Evolutionary conservation across 1,284 basidiomycete species (phyloP).

Genomic region (Trichosporon asahii): DNA sequence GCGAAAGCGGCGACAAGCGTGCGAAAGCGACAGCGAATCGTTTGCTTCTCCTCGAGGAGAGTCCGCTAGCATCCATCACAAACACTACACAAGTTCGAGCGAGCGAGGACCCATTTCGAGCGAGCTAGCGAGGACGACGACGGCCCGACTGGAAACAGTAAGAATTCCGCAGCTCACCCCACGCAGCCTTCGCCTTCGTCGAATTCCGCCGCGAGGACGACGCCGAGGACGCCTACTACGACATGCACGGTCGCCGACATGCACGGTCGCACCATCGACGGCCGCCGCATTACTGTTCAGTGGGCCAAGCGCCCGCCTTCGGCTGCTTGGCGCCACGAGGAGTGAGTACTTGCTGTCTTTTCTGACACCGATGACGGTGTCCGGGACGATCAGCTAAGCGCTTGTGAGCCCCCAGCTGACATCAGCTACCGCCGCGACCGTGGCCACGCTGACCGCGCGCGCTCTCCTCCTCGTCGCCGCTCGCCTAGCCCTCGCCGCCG

Average conservation of each 20-base stretch:
- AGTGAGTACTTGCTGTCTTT: slow-evolving; percentile 33
- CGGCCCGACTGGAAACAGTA: slow-evolving; percentile 31
- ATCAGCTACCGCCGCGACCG: slow-evolving; percentile 45
- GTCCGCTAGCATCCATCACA: not conserved
- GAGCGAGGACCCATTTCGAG: not conserved
- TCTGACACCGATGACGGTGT: too few relatives aligned
- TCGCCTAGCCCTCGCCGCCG: slow-evolving; percentile 35
- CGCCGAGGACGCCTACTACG: slow-evolving; percentile 84
- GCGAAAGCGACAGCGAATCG: slow-evolving; percentile 4
- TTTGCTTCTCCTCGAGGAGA: slow-evolving; percentile 10
- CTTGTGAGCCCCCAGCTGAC: slow-evolving; percentile 5
- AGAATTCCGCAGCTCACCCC: slow-evolving; percentile 30
- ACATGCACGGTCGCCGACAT: slow-evolving; percentile 86
- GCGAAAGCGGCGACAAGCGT: slow-evolving; percentile 6
- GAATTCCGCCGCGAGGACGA: slow-evolving; percentile 79
- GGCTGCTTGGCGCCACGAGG: slow-evolving; percentile 76
- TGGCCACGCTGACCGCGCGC: slow-evolving; percentile 17
- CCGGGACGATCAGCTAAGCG: not conserved
- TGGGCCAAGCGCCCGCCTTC: slow-evolving; percentile 90
- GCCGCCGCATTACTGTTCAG: slow-evolving; percentile 74
- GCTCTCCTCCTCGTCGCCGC: slow-evolving; percentile 21
- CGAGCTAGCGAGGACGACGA: slow-evolving; percentile 18
- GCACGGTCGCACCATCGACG: slow-evolving; percentile 80
- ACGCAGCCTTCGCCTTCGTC: slow-evolving; percentile 81
- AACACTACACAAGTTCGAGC: not conserved